These are phyloP conservation scores for Cyanodermella asteris DNA, from an alignment of 2,329 filamentous ascomycete species.

Conservation along the genomic window DNA sequence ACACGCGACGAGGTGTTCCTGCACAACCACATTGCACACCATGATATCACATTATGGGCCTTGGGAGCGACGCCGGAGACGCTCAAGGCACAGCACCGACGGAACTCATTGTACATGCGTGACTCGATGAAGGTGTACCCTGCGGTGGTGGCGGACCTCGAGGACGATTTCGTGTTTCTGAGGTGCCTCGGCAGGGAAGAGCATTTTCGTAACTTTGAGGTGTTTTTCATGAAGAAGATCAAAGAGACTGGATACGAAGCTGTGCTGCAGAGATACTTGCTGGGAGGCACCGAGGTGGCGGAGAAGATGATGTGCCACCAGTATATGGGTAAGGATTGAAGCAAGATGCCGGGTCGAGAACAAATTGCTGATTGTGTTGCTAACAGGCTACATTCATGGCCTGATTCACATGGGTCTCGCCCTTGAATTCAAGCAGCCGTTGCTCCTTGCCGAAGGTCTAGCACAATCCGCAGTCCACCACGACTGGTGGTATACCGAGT, in stretches of 20 bases:
- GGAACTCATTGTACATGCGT: slow-evolving; percentile 1
- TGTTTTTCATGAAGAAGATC: slow-evolving; percentile 5
- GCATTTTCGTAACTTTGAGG: slow-evolving; percentile 1
- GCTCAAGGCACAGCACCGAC: slow-evolving; percentile 1
- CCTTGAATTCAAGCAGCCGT: slow-evolving; percentile 10
- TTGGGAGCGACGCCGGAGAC: slow-evolving; percentile 4
- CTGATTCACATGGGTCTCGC: slow-evolving; percentile 11
- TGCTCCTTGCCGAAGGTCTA: slow-evolving; percentile 10
- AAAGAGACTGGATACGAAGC: slow-evolving; percentile 5
- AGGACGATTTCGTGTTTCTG: slow-evolving; percentile 1
- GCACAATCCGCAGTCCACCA: slow-evolving; percentile 9
- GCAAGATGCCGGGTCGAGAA: not conserved
- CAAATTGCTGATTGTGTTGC: slow-evolving; percentile 1
- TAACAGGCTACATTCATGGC: slow-evolving; percentile 6
- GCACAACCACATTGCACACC: slow-evolving; percentile 6
- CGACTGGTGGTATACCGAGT: slow-evolving; percentile 7
- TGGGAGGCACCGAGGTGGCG: slow-evolving; percentile 2
- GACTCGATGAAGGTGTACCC: not conserved
- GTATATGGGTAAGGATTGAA: too few species aligned
- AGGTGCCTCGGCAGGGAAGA: slow-evolving; percentile 2
- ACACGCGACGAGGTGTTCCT: slow-evolving; percentile 5
- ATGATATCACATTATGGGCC: slow-evolving; percentile 5
- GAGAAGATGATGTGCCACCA: slow-evolving; percentile 2
- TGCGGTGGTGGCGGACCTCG: slow-evolving; percentile 1
- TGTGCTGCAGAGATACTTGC: slow-evolving; percentile 7